These are phyloP conservation scores for Venturia nashicola DNA, from an alignment of 2,329 filamentous ascomycete species.

Conservation along the genomic window DNA sequence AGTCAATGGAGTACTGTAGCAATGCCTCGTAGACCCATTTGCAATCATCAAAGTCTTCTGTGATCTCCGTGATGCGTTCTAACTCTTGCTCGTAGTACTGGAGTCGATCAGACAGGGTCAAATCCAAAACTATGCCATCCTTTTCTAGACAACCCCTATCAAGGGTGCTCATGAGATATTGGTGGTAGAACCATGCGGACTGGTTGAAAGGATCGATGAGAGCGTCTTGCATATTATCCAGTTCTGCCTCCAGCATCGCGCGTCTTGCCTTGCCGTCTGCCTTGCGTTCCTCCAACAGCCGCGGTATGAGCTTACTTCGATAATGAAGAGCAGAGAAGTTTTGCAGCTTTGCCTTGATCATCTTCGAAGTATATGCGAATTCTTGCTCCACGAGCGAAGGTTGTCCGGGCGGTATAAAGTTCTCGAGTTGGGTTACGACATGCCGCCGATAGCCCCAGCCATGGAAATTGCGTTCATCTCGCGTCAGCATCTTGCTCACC, in stretches of 20 bases:
- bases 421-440: constrained; percentile 66
- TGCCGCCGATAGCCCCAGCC: constrained; percentile 85
- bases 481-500: constrained; percentile 74
- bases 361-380: constrained; percentile 80
- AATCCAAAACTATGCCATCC: constrained; percentile 50
- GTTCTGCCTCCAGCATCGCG: constrained; percentile 63
- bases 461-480: constrained; percentile 87
- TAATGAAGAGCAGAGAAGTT: constrained; percentile 98
- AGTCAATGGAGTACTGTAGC: constrained; percentile 59
- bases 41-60: constrained; percentile 54
- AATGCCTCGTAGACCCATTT: constrained; percentile 89
- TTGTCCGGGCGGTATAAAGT: constrained; percentile 19
- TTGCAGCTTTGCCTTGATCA: constrained; percentile 73
- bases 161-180: constrained; percentile 62
- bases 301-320: constrained; percentile 70
- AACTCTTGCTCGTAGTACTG: constrained; percentile 59
- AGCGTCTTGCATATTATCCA: constrained; percentile 62
- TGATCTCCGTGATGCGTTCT: constrained; percentile 57
- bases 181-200: constrained; percentile 94
- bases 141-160: constrained; percentile 39
- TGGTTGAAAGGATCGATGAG: constrained; percentile 88
- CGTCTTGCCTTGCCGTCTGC: constrained; percentile 52
- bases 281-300: constrained; percentile 57
- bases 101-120: constrained; percentile 49
- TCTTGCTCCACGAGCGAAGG: constrained; percentile 50